phyloP scores from a whole-genome alignment of 345 rosid species.

The Boechera retrofracta region DNA sequence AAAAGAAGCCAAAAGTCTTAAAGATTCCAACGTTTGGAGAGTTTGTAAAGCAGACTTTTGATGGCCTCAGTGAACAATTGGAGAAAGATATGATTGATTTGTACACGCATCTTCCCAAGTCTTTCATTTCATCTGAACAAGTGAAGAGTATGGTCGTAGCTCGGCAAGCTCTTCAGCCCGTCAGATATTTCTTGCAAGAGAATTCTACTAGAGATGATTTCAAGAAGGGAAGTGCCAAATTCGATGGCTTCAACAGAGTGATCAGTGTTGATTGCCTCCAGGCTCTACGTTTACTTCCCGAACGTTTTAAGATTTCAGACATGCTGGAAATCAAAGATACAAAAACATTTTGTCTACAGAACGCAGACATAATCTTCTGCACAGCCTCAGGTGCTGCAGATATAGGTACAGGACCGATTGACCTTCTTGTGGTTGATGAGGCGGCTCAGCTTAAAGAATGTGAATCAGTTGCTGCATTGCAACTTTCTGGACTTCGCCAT shows the following conservation, averaged over 20 bases:
- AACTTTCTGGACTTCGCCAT: constrained; percentile 48
- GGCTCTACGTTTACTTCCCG: background rate
- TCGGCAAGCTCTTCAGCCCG: constrained; percentile 20
- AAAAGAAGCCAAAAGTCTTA: background rate
- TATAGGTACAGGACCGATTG: background rate
- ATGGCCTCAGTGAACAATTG: background rate
- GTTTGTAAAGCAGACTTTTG: constrained; percentile 24
- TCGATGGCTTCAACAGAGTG: constrained; percentile 8
- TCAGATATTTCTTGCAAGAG: constrained; percentile 13
- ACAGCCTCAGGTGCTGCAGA: constrained; percentile 51
- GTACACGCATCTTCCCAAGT: constrained; percentile 48
- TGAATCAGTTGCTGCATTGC: constrained; percentile 54
- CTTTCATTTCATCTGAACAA: constrained; percentile 25
- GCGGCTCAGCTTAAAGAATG: constrained; percentile 64
- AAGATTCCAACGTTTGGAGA: constrained; percentile 23
- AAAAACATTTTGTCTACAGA: constrained; percentile 37
- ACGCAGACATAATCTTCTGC: constrained; percentile 48
- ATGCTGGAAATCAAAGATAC: background rate
- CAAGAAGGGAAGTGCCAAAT: background rate
- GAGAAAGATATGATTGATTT: constrained; percentile 41
- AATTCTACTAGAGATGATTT: background rate
- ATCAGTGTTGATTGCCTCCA: background rate
- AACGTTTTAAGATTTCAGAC: background rate
- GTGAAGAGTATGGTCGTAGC: constrained; percentile 42
- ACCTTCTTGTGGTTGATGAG: constrained; percentile 54